These are phyloP conservation scores for Salix brachista DNA, from an alignment of 345 rosid species.

Conservation along the genomic window DNA sequence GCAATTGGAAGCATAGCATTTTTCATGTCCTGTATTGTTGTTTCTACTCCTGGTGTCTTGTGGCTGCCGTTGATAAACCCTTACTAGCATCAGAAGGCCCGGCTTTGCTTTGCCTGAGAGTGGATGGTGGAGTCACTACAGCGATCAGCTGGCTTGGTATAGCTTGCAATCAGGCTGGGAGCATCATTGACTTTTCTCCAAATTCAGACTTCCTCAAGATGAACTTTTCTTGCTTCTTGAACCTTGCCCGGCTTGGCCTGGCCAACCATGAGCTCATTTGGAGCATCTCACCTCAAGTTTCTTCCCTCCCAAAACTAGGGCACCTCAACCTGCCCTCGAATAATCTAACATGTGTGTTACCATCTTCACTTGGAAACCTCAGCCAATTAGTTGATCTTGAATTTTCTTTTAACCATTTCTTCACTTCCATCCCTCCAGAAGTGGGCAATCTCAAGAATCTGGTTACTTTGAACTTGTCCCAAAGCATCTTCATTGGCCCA, in stretches of 20 bases:
- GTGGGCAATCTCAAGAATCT: background rate
- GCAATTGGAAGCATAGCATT: background rate
- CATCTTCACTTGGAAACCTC: background rate
- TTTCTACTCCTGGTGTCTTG: background rate
- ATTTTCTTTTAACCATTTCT: background rate
- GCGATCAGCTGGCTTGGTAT: slow-evolving; percentile 11
- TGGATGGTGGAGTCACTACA: background rate
- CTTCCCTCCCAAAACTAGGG: slow-evolving; percentile 3
- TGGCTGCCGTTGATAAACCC: background rate
- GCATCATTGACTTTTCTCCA: background rate
- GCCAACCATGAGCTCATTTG: background rate
- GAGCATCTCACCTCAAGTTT: slow-evolving; percentile 8
- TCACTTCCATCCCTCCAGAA: background rate
- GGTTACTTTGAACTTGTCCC: background rate
- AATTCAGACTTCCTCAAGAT: background rate
- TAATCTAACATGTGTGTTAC: slow-evolving; percentile 8
- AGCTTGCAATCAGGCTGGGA: background rate
- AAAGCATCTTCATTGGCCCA: background rate
- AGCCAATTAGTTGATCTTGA: background rate
- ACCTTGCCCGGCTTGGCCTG: slow-evolving; percentile 3
- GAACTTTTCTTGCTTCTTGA: slow-evolving; percentile 13
- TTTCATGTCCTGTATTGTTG: background rate
- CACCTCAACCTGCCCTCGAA: background rate
- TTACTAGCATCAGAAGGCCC: background rate
- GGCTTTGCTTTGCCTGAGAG: background rate